Evolutionary conservation across 2,329 filamentous ascomycete species (phyloP).

Genomic region (Arthrobotrys iridis): DNA sequence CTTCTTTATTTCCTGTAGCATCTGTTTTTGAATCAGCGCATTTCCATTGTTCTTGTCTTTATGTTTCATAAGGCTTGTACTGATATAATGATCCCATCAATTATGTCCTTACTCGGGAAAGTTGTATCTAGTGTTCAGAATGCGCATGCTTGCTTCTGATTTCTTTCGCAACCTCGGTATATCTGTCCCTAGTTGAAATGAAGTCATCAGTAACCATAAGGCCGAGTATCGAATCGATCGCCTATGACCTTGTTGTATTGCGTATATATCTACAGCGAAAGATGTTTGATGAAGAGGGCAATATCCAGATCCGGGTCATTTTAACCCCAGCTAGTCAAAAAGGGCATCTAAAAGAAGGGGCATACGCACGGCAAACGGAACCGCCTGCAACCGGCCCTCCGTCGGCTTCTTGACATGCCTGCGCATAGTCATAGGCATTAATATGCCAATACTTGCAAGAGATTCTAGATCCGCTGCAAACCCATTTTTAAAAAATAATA

Average conservation of each 20-base stretch:
- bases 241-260: too few species aligned
- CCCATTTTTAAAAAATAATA: too few species aligned
- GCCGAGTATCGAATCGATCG: too few species aligned
- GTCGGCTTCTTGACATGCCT: slow-evolving; percentile 19
- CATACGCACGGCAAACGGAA: neutral
- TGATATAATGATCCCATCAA: neutral
- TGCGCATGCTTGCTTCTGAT: neutral
- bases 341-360: neutral
- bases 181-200: too few species aligned
- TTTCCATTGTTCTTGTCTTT: neutral
- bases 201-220: too few species aligned
- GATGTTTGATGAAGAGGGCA: too few species aligned
- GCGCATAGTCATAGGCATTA: neutral
- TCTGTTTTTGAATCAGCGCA: slow-evolving; percentile 4
- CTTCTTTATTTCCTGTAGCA: neutral
- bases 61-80: neutral
- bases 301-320: too few species aligned
- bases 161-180: neutral
- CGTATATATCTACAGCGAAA: too few species aligned
- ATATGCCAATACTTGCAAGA: too few species aligned
- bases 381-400: slow-evolving; percentile 10
- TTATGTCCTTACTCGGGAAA: neutral
- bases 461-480: neutral
- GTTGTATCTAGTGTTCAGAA: neutral
- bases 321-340: too few species aligned